Conservation (phyloP, 2,329 filamentous ascomycete species). For the Gremmenia infestans region DNA sequence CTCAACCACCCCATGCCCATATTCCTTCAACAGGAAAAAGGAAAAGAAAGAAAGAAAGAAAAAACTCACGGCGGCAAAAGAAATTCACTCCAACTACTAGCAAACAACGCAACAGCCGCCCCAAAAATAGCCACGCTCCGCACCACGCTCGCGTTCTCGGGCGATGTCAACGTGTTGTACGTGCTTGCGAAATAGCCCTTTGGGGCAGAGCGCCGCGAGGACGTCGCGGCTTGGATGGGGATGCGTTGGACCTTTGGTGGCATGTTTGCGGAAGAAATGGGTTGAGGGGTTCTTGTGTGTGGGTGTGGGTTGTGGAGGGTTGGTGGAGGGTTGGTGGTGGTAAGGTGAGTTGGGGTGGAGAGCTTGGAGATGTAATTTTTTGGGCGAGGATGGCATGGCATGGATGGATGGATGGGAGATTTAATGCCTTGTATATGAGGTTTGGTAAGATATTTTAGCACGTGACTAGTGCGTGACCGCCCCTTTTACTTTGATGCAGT, state of each 20-base stretch:
- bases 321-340: not conserved
- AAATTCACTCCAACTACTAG: conserved; percentile 62
- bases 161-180: conserved; percentile 58
- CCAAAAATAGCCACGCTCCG: conserved; percentile 64
- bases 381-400: not conserved
- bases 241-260: conserved; percentile 56
- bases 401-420: not conserved
- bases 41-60: no score
- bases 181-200: conserved; percentile 52
- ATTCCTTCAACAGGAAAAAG: no score
- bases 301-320: not conserved
- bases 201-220: conserved; percentile 35
- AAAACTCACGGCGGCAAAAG: conserved; percentile 54
- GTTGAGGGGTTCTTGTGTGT: not conserved
- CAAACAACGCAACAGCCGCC: conserved; percentile 60
- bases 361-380: not conserved
- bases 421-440: not conserved
- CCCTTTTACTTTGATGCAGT: no score
- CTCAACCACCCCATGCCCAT: no score
- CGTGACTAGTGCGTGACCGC: no score
- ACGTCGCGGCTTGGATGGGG: conserved; percentile 41
- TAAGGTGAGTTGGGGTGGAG: not conserved
- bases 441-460: no score
- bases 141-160: conserved; percentile 66
- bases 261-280: conserved; percentile 41